A percentile compares a stretch with the other conserved stretches of the same genome.
Evolutionary conservation across 768 basidiomycete species (phyloP).

Genomic region (Calvatia gigantea): DNA sequence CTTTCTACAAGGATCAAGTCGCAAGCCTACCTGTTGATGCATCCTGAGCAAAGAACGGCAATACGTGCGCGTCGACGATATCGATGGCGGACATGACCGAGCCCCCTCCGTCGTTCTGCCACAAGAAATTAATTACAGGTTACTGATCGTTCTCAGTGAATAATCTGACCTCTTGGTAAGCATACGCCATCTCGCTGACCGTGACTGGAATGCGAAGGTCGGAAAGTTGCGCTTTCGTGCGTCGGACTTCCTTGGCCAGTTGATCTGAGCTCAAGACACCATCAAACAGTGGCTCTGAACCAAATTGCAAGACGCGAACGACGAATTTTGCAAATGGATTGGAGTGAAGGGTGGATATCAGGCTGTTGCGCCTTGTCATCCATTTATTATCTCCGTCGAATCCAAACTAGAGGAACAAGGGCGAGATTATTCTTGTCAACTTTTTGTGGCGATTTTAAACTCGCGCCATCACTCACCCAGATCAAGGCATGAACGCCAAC

Average conservation of each 20-base stretch:
- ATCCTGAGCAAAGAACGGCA: slow-evolving; percentile 60
- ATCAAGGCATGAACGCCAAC: slow-evolving; percentile 72
- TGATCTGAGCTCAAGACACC: slow-evolving; percentile 42
- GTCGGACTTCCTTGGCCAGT: slow-evolving; percentile 48
- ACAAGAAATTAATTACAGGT: background rate
- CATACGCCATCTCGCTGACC: slow-evolving; percentile 63
- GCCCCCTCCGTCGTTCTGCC: slow-evolving; percentile 41
- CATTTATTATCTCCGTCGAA: slow-evolving; percentile 47
- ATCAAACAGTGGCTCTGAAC: slow-evolving; percentile 69
- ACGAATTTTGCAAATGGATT: slow-evolving; percentile 64
- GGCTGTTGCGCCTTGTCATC: slow-evolving; percentile 48
- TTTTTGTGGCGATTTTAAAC: background rate
- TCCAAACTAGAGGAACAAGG: slow-evolving; percentile 35
- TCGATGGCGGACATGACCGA: slow-evolving; percentile 58
- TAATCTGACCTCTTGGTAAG: slow-evolving; percentile 41
- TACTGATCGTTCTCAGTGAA: background rate
- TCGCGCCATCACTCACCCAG: slow-evolving; percentile 46
- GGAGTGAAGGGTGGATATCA: slow-evolving; percentile 49
- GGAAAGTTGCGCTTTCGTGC: slow-evolving; percentile 46
- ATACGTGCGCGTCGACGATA: slow-evolving; percentile 64
- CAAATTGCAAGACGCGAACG: slow-evolving; percentile 65
- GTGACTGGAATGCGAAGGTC: slow-evolving; percentile 63
- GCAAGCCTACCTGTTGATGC: slow-evolving; percentile 50
- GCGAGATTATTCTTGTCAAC: background rate
- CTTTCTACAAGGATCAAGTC: background rate